Percentiles rank a stretch among this genome's conserved stretches.
phyloP scores from a whole-genome alignment of 495 filamentous ascomycete genomes.

The Hamigera avellanea region DNA sequence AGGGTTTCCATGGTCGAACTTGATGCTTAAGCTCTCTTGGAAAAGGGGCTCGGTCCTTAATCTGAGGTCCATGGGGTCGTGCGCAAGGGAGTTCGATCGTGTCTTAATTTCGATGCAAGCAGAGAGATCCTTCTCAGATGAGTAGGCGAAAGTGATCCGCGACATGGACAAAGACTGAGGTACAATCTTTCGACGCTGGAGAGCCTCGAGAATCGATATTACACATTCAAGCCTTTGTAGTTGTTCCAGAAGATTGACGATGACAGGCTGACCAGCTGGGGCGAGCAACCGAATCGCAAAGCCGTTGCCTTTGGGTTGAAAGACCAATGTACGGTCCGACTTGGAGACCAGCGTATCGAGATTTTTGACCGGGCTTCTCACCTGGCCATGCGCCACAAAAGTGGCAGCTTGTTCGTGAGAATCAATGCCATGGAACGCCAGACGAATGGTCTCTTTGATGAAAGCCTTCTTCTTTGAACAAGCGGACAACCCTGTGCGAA shows the following conservation, averaged over 20 bases:
- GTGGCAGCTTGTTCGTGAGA: constrained; percentile 17
- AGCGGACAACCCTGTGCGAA: constrained; percentile 20
- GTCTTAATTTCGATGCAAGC: constrained; percentile 22
- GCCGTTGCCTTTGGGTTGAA: constrained; percentile 20
- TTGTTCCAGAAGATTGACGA: constrained; percentile 23
- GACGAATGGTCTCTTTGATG: constrained; percentile 24
- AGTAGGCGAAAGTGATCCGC: constrained; percentile 26
- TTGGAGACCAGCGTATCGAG: constrained; percentile 17
- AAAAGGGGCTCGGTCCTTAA: constrained; percentile 20
- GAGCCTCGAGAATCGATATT: constrained; percentile 26
- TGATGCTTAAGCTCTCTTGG: constrained; percentile 20
- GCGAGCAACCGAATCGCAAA: constrained; percentile 32
- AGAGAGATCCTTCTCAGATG: constrained; percentile 14
- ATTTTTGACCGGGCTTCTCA: constrained; percentile 14
- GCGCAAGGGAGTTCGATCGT: constrained; percentile 6
- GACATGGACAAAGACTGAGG: constrained; percentile 24
- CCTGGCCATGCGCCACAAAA: constrained; percentile 28
- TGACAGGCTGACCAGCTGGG: constrained; percentile 23
- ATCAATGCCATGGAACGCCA: constrained; percentile 33
- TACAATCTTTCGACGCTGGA: constrained; percentile 24
- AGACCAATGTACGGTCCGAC: constrained; percentile 19
- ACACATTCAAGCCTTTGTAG: constrained; percentile 32
- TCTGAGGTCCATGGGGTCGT: constrained; percentile 13
- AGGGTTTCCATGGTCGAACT: constrained; percentile 55
- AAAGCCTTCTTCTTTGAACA: constrained; percentile 17